Conservation (phyloP, 73 alveolate species). For the Paramecium sonneborni region DNA sequence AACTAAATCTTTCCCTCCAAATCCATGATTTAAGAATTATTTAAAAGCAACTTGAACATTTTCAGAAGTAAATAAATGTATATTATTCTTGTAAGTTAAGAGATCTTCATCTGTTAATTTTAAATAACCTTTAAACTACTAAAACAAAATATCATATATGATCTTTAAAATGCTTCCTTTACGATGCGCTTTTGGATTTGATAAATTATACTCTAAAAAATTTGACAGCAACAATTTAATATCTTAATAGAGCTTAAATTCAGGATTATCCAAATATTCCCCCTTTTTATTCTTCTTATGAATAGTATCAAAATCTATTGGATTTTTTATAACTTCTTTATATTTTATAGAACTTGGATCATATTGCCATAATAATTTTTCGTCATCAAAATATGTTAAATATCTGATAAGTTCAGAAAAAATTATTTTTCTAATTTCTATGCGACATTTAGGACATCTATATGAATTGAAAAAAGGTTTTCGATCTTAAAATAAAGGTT, state of each 20-base stretch:
- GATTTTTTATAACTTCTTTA: conserved; percentile 16
- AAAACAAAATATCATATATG: neutral
- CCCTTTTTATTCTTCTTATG: neutral
- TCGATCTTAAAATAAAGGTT: neutral
- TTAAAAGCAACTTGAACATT: neutral
- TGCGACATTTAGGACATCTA: conserved; percentile 20
- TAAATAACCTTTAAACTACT: neutral
- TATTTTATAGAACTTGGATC: conserved; percentile 19
- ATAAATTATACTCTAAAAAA: conserved; percentile 14
- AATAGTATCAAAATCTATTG: conserved; percentile 41
- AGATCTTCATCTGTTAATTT: neutral
- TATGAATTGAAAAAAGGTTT: neutral
- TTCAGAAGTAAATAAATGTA: neutral
- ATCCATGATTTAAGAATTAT: neutral
- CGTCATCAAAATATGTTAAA: conserved; percentile 44
- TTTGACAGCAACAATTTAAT: neutral
- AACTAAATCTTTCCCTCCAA: neutral
- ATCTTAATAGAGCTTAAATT: neutral
- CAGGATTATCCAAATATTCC: neutral
- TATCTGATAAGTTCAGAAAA: neutral
- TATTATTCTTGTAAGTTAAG: neutral
- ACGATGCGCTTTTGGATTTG: neutral
- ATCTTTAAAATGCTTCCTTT: neutral
- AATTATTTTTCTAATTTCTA: neutral
- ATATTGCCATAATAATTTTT: conserved; percentile 22